These are phyloP conservation scores for Candida manassasensis DNA, from an alignment of 805 yeast genomes.

Conservation along the genomic window DNA sequence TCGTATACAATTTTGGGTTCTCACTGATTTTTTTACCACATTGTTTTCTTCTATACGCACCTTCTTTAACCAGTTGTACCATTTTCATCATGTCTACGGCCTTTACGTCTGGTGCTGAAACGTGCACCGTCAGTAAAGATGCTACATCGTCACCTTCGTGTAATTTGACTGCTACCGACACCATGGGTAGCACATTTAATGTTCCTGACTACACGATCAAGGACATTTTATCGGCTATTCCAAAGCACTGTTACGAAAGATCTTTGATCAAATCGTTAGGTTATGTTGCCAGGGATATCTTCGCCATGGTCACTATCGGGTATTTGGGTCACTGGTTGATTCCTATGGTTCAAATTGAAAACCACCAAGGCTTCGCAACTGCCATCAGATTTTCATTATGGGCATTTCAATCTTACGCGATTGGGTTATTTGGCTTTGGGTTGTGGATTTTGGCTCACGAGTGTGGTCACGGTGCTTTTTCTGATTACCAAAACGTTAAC, in stretches of 20 bases:
- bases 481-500: conserved; percentile 49
- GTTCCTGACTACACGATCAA: conserved; percentile 62
- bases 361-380: conserved; percentile 15
- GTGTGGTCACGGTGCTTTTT: conserved; percentile 62
- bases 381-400: conserved; percentile 36
- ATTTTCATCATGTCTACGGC: neutral
- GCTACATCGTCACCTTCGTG: conserved; percentile 9
- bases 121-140: conserved; percentile 8
- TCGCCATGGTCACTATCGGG: conserved; percentile 40
- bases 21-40: no score
- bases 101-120: neutral
- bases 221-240: conserved; percentile 54
- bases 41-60: no score
- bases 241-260: conserved; percentile 58
- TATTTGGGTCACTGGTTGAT: conserved; percentile 39
- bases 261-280: conserved; percentile 44
- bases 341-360: conserved; percentile 31
- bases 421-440: conserved; percentile 53
- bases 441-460: conserved; percentile 62
- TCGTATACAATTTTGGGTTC: no score
- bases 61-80: no score
- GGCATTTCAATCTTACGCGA: conserved; percentile 33
- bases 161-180: conserved; percentile 40
- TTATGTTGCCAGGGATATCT: conserved; percentile 51
- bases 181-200: conserved; percentile 49